Evolutionary conservation across 2,329 filamentous ascomycete species (phyloP), one percentile per base, ranked within the genome.

Genomic region (Verticillium nubilum): DNA sequence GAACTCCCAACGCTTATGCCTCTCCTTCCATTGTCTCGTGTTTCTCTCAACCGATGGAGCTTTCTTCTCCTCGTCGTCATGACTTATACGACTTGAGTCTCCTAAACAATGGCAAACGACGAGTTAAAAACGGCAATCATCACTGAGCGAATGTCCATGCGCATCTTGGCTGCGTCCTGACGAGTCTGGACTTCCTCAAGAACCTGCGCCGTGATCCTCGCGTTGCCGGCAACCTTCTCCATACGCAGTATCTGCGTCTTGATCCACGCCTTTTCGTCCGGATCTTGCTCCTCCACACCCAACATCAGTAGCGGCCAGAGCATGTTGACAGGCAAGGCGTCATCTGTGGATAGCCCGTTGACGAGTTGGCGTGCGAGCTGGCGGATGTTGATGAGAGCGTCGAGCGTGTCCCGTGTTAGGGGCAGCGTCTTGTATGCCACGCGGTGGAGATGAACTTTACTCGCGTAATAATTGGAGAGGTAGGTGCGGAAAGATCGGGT

Each of bases 221-320:
- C 74, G 62, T 79, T 78, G 19, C 73, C 72, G 0, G 76, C 74
- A 4, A 80, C 76, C 56, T 73, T 73, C 61, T 79, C 74, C 76
- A 80, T 80, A 13, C 71, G 67, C 54, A 78, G 69, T 19, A 85
- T 82, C 59, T 80, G 76, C 5, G 73, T 68, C 29, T 76, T 72
- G 58, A 86, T 83, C 81, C 82, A 84, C 5, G 64, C 67, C 54
- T 80, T 72, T 64, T 83, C 79, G 4, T 74, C 72, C 0, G 67
- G 47, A 54, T 79, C 76, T n/a, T 81, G 77, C 62, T 83, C 81
- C 65, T 86, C 82, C 9, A 76, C 78, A 0, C 82, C 82, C 62
- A 80, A 74, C 77, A 86, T 82, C 47, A 85, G 69, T 7, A 84
- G 68, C 1, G 82, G 82, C 83, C 81, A 85, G 5, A 85, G 72